Evolutionary conservation across 768 basidiomycete species (phyloP).

Genomic region (Strobilomyces echinocephalus): DNA sequence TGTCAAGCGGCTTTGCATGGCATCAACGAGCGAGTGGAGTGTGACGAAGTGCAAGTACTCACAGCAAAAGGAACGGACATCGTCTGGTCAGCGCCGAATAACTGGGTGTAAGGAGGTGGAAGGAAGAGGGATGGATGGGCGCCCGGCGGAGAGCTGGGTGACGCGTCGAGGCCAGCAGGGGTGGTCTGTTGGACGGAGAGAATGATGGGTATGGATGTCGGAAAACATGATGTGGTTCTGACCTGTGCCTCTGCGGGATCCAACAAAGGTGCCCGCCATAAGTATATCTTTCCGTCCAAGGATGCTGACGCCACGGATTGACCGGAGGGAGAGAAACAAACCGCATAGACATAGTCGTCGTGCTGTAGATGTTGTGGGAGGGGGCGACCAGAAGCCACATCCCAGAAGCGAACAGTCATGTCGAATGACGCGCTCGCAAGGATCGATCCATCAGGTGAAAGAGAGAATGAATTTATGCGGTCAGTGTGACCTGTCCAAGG

Average conservation of each 20-base stretch:
- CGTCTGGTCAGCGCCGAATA: neutral
- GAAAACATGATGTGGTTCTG: neutral
- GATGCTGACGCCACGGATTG: neutral
- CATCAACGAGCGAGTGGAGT: no score
- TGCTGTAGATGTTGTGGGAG: neutral
- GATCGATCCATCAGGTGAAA: neutral
- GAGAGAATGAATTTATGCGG: neutral
- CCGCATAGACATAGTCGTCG: fast-evolving
- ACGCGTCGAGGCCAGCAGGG: no score
- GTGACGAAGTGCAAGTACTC: no score
- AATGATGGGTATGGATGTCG: neutral
- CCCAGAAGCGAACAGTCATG: slow-evolving; percentile 7
- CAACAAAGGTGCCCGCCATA: neutral
- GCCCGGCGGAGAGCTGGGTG: neutral
- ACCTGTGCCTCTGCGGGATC: neutral
- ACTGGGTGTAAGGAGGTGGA: no score
- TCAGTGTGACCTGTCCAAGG: neutral
- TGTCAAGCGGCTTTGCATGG: no score
- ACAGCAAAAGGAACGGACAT: neutral
- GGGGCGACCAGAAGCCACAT: neutral
- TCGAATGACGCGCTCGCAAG: slow-evolving; percentile 2
- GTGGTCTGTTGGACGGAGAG: neutral
- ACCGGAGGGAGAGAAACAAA: slow-evolving; percentile 4
- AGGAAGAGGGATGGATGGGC: neutral
- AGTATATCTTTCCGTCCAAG: neutral